Percentiles rank a stretch among this genome's conserved stretches.
Conservation (phyloP, 1,284 basidiomycete genomes). For the Ceratobasidium sp. region DNA sequence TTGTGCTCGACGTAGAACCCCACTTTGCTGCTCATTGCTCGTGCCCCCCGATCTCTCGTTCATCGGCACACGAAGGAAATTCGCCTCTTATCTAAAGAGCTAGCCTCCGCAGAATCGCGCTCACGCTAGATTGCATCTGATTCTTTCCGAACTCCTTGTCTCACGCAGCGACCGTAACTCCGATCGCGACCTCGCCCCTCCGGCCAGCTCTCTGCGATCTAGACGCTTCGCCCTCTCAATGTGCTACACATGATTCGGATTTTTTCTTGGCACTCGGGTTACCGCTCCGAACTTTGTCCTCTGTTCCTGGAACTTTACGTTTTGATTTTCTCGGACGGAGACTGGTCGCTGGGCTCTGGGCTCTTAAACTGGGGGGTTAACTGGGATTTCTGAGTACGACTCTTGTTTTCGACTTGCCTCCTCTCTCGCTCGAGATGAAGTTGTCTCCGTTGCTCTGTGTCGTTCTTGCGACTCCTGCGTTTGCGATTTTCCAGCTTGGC, state of each 20-base stretch:
- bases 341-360: background rate
- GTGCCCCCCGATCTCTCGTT: too few species aligned
- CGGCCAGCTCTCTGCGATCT: background rate
- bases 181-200: background rate
- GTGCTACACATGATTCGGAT: background rate
- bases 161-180: background rate
- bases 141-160: too few species aligned
- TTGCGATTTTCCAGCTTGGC: conserved; percentile 35
- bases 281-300: background rate
- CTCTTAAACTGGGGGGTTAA: background rate
- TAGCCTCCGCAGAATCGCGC: too few species aligned
- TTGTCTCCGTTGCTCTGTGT: background rate
- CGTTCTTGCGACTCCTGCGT: background rate
- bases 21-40: too few species aligned
- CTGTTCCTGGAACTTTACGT: background rate
- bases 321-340: conserved; percentile 10
- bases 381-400: background rate
- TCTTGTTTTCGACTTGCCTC: background rate
- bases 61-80: too few species aligned
- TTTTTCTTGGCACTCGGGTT: background rate
- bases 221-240: background rate
- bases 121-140: too few species aligned
- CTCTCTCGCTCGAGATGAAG: conserved; percentile 11
- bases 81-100: too few species aligned
- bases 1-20: too few species aligned